Evolutionary conservation across 495 filamentous ascomycete genomes (phyloP), one percentile per base, ranked within the genome.

Genomic region (Delitschia confertaspora): DNA sequence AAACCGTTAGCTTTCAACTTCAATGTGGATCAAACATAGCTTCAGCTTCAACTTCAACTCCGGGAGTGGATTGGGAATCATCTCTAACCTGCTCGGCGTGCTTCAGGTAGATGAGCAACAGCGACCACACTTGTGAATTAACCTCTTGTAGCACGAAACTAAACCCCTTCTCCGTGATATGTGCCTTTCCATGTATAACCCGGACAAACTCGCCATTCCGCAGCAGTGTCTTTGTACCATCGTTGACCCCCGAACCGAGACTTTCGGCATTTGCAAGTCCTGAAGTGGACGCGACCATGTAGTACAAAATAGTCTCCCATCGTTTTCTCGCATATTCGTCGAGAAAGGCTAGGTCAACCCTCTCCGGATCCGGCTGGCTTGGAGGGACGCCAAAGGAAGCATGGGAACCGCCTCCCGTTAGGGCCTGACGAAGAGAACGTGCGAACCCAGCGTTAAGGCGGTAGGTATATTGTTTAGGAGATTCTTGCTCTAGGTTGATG

Each of bases 281-380:
- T 58, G 70, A 75, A 41, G 73, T 73, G 25, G 72, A 80, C 34
- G 80, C 80, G 22, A 98, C 91, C 64, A 98, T 88, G 59, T 89
- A 98, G 60, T 93, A 88, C 23, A 96, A 65, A 7, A 98, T 93
- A 6, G 85, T 80, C 60, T 98, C 93, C 85, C 93, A 98, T 57
- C 95, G 89, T 47, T 71, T 74, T 34, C 82, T 72, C 10, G 88
- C 89, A 64, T 88, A 95, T 20, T 76, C 69, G 50, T 98, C 93
- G n/a, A 98, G 71, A 55, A 79, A 82, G 16, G 67, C 52, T 4
- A 87, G 63, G 16, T 78, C 70, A 19, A 91, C 71, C 24, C 68
- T 64, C 27, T 68, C 63, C 11, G 76, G 69, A 22, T 75, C 69
- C 0, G 76, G 64, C n/a, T 71, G 60, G 18, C 69, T 69, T 22